A percentile compares a stretch with the other conserved stretches of the same genome.
Conservation (phyloP, 306 rosid species). For the Begonia peltatifolia region DNA sequence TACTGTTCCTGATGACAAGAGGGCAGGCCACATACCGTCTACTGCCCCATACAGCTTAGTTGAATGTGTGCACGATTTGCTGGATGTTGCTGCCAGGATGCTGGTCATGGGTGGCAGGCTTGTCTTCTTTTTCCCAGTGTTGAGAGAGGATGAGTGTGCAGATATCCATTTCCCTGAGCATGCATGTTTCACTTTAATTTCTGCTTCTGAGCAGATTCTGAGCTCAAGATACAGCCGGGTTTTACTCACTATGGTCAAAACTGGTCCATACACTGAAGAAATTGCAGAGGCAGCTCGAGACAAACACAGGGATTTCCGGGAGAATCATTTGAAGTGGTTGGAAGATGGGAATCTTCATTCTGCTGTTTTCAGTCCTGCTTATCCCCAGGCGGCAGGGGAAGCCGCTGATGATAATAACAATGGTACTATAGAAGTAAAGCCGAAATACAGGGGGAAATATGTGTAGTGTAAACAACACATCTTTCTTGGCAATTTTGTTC, state of each 20-base stretch:
- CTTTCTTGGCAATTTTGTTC: not conserved
- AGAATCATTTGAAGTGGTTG: slow-evolving; percentile 86
- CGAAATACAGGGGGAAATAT: slow-evolving; percentile 86
- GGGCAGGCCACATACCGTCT: slow-evolving; percentile 87
- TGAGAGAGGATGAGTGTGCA: slow-evolving; percentile 56
- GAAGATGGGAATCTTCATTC: slow-evolving; percentile 97
- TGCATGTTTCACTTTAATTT: slow-evolving; percentile 53
- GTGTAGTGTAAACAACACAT: slow-evolving; percentile 24
- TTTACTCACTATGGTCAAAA: slow-evolving; percentile 74
- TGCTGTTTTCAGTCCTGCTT: slow-evolving; percentile 62
- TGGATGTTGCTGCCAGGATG: slow-evolving; percentile 82
- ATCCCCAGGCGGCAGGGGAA: slow-evolving; percentile 19
- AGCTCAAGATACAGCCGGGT: slow-evolving; percentile 87
- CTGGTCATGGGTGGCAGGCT: slow-evolving; percentile 75
- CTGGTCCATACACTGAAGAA: slow-evolving; percentile 51
- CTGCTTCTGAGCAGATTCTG: slow-evolving; percentile 76
- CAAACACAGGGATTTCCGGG: slow-evolving; percentile 61
- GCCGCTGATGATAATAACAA: slow-evolving; percentile 25
- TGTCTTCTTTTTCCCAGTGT: slow-evolving; percentile 81
- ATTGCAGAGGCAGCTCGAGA: slow-evolving; percentile 55
- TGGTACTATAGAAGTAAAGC: slow-evolving; percentile 45
- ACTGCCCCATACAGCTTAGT: slow-evolving; percentile 78
- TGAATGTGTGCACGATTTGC: slow-evolving; percentile 93
- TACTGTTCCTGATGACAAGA: slow-evolving; percentile 75
- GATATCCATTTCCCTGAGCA: slow-evolving; percentile 62